Evolutionary conservation across 2,329 filamentous ascomycete species (phyloP).

Genomic region (Cladosporium sp.): DNA sequence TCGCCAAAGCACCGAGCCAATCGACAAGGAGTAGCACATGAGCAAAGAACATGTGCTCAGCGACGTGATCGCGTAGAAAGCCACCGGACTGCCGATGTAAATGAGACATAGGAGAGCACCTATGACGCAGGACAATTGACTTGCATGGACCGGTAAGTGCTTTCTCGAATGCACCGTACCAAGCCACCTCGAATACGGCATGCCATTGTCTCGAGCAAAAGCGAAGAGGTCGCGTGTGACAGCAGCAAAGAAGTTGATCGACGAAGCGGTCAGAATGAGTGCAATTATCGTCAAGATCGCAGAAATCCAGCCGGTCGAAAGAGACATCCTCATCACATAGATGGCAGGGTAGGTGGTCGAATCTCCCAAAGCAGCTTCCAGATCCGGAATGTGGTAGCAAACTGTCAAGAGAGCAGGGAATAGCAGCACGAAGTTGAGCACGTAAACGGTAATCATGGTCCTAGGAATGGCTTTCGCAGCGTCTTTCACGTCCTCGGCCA

Average conservation of each 20-base stretch:
- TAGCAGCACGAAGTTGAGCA: constrained; percentile 20
- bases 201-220: constrained; percentile 36
- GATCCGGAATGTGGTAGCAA: constrained; percentile 30
- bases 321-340: constrained; percentile 28
- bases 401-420: constrained; percentile 28
- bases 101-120: constrained; percentile 36
- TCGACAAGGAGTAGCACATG: constrained; percentile 20
- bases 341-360: constrained; percentile 35
- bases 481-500: constrained; percentile 20
- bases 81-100: constrained; percentile 35
- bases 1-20: constrained; percentile 25
- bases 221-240: constrained; percentile 22
- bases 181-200: constrained; percentile 34
- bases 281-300: constrained; percentile 12
- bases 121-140: constrained; percentile 48
- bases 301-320: constrained; percentile 17
- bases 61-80: constrained; percentile 41
- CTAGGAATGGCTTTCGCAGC: constrained; percentile 15
- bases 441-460: constrained; percentile 14
- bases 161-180: constrained; percentile 16
- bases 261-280: constrained; percentile 30
- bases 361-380: constrained; percentile 25
- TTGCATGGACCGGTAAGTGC: constrained; percentile 19
- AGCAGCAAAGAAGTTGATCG: constrained; percentile 18
- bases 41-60: constrained; percentile 23